Evolutionary conservation across 441 rosid species (phyloP), one percentile per base, ranked within the genome.

Genomic region (Populus trichocarpa): DNA sequence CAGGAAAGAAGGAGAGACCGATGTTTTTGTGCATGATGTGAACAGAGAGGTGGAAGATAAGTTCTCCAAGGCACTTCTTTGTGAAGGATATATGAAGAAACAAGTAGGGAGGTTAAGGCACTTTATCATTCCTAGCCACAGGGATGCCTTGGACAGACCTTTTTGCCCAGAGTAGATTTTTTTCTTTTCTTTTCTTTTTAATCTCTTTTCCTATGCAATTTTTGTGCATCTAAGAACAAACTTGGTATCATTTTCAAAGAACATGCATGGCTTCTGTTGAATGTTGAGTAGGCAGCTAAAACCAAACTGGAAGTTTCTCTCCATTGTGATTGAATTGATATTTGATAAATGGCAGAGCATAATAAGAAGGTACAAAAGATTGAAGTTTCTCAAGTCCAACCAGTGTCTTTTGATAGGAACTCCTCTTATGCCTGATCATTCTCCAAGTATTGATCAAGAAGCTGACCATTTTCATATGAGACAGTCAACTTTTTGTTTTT

Each of bases 101-200:
- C 97, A 94, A 69, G 89, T 91, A 81, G 97, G 97, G 18, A 90
- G 97, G 79, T 77, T 90, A 68, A 90, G 98, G 86, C 97, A 93
- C 79, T 93, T 94, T 76, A 85, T 78, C 59, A 90, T 91, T 74
- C 96, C 95, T 57, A 91, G 93, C 84, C 90, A 88, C 72, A 88
- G 77, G 77, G 86, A 83, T 80, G 88, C 75, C 59, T 64, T 59
- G 38, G 78, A 81, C 63, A 86, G 83, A 84, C 84, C 90, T 3
- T 94, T 93, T 83, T 93, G 98, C 81, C 95, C 97, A 0, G 84
- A 85, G 79, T 82, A 65, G 80, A 42, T 35, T n/a, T 1, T 30
- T 32, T 0, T 70, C 25, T 14, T 3, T 65, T 6, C 38, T 67
- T 8, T 8, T 4, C 2, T 23, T 33, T n/a, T 13, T 46, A 25